Conservation (phyloP, 306 rosid species). For the Trifolium repens region DNA sequence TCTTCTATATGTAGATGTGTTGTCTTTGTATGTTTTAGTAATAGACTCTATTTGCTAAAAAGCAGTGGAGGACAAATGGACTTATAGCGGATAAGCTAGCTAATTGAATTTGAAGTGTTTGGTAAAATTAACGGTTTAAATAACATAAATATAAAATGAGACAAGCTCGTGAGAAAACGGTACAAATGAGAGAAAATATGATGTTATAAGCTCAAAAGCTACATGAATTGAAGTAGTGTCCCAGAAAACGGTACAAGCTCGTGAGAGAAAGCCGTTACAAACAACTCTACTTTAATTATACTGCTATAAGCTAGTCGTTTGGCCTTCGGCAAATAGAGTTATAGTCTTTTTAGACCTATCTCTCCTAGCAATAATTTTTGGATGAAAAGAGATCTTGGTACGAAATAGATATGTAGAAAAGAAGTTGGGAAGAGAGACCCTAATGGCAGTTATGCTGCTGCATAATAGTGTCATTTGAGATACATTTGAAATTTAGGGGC, state of each 20-base stretch:
- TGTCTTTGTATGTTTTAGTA: background rate
- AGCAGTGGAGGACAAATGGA: background rate
- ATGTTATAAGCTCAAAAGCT: background rate
- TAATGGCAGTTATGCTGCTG: constrained; percentile 10
- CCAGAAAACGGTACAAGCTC: background rate
- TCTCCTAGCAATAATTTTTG: background rate
- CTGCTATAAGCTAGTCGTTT: too few relatives aligned
- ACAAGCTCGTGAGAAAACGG: too few relatives aligned
- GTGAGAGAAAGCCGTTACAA: background rate
- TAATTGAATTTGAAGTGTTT: background rate
- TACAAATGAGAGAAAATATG: background rate
- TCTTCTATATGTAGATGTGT: constrained; percentile 3
- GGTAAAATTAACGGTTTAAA: background rate
- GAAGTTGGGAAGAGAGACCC: background rate
- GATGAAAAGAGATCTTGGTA: background rate
- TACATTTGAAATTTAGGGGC: background rate
- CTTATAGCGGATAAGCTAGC: background rate
- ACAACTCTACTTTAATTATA: background rate
- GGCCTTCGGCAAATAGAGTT: background rate
- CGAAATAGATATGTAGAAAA: background rate
- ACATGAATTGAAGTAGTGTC: background rate
- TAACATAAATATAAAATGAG: background rate
- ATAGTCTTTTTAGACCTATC: background rate
- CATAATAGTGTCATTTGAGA: constrained; percentile 18
- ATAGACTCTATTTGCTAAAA: background rate